Conservation (phyloP, 768 basidiomycete species). For the Lactarius sanguifluus region DNA sequence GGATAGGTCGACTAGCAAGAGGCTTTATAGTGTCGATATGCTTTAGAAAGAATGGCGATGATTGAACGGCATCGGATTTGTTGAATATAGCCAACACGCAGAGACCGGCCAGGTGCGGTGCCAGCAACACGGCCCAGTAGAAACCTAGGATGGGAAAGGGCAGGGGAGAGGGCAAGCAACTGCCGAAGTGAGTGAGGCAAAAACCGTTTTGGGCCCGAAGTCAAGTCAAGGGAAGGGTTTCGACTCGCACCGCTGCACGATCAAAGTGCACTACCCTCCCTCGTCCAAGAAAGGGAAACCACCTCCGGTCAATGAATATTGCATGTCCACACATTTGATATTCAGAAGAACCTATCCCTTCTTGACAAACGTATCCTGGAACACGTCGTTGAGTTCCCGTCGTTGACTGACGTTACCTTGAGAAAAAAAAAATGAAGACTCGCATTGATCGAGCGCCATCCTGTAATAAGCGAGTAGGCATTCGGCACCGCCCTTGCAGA, state of each 20-base stretch:
- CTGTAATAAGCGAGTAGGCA: conserved; percentile 1
- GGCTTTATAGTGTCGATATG: conserved; percentile 22
- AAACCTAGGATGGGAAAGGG: conserved; percentile 16
- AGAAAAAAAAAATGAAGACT: conserved; percentile 17
- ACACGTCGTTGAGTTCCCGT: conserved; percentile 7
- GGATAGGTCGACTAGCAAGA: conserved; percentile 14
- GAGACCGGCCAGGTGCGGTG: conserved; percentile 21
- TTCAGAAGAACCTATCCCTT: conserved; percentile 18
- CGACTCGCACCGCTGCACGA: conserved; percentile 20
- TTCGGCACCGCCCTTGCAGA: conserved; percentile 14
- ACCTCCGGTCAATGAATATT: conserved; percentile 16
- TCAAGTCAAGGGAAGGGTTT: conserved; percentile 21
- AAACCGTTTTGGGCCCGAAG: conserved; percentile 25
- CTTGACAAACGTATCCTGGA: conserved; percentile 1
- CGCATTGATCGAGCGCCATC: conserved; percentile 16
- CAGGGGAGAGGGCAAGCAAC: conserved; percentile 20
- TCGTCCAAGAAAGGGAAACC: conserved; percentile 18
- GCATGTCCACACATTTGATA: conserved; percentile 20
- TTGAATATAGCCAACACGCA: conserved; percentile 22
- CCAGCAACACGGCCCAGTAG: conserved; percentile 22
- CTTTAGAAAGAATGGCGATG: conserved; percentile 18
- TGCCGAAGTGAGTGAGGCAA: conserved; percentile 20
- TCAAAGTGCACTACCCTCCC: conserved; percentile 13
- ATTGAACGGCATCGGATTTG: conserved; percentile 28
- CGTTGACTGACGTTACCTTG: conserved; percentile 16